Base-by-base conservation (phyloP, 257 asterid genomes). In the Coffea eugenioides region DNA sequence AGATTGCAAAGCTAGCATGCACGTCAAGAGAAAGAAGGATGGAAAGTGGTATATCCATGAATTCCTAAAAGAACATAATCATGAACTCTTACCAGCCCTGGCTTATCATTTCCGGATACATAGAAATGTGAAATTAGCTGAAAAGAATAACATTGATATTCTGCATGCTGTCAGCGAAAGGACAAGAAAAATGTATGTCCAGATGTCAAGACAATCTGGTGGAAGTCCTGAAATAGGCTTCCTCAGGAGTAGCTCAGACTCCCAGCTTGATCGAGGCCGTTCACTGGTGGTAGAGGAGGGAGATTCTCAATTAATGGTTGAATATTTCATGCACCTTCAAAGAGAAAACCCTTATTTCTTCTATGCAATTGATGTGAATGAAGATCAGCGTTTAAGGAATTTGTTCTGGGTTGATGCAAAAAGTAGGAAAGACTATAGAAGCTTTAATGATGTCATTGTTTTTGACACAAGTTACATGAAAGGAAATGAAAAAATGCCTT, bases 1-100 rank as follows among this genome's bases (percentile, higher is more conserved):
- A 0, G 97, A 89, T 82, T 95, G 99, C 84, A 95, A 95, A 81
- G 99, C 98, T 49, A 95, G 97, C 83, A 95, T 95, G 98, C 98
- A 95, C 78, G 98, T 93, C 6, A 95, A 95, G 89, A 91, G 94
- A 86, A 93, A 87, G 75, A 85, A 92, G 82, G 98, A 90, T 54
- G 98, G 98, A 64, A 95, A 95, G 80, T 95, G 98, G 98, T 93
- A 90, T 74, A 83, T 95, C 82, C 98, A 95, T 77, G 98, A 95
- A 83, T 90, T 95, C 80, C 65, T 95, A 78, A 95, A 92, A 89
- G 97, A 90, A 65, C 98, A 95, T 85, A 95, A 95, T 87, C 98
- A 95, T 36, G 99, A 93, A 86, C 98, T 95, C 78, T 86, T 95
- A 81, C 99, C 98, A 62, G 99, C 99, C 69, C 84, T 95, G 77